phyloP scores from a whole-genome alignment of 108 stramenopile species.

The Poteriospumella lacustris region DNA sequence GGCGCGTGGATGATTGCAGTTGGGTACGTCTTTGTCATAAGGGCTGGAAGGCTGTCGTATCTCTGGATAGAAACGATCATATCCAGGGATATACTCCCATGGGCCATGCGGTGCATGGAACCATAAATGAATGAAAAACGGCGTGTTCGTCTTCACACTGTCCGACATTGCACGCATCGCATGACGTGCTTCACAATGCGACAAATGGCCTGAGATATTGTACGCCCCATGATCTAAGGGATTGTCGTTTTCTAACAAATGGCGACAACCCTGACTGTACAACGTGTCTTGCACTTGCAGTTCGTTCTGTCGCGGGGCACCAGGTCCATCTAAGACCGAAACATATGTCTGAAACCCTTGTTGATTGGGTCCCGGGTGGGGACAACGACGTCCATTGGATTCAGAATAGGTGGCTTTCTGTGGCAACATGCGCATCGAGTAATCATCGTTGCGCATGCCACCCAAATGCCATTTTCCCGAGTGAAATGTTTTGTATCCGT shows the following conservation, averaged over 20 bases:
- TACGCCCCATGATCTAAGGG: not conserved
- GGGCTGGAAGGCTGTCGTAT: not conserved
- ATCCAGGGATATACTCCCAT: slow-evolving; percentile 13
- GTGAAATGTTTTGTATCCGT: not conserved
- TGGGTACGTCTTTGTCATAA: not conserved
- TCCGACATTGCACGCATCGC: not conserved
- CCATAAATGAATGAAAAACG: not conserved
- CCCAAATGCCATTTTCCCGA: slow-evolving; percentile 16
- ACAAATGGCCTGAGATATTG: not conserved
- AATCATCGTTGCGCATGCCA: slow-evolving; percentile 10
- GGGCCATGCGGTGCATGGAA: slow-evolving; percentile 17
- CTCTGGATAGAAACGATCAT: not conserved
- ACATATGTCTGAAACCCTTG: not conserved
- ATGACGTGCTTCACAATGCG: slow-evolving; percentile 4
- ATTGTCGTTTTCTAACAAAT: not conserved
- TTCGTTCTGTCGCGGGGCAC: not conserved
- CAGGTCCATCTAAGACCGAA: slow-evolving; percentile 14
- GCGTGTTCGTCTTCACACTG: not conserved
- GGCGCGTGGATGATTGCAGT: not conserved
- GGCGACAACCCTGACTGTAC: not conserved
- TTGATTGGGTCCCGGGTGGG: slow-evolving; percentile 6
- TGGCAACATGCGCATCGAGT: not conserved
- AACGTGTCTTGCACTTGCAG: not conserved
- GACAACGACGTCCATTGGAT: not conserved
- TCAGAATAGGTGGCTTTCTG: not conserved